Conservation (phyloP, 2,329 filamentous ascomycete genomes). For the Fusarium sp. region DNA sequence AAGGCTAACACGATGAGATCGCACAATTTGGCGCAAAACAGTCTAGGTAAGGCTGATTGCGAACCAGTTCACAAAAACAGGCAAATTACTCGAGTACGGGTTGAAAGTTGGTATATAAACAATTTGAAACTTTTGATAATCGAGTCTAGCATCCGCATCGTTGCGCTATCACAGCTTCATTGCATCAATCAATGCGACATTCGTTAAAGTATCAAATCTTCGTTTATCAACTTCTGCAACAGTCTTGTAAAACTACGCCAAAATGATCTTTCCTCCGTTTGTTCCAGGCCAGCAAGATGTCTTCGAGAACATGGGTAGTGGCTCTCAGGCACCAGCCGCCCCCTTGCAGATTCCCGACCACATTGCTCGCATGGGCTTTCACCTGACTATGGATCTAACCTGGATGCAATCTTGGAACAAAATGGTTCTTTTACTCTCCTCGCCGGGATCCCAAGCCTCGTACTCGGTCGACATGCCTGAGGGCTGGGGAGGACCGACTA, state of each 20-base stretch:
- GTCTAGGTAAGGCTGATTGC: too few relatives aligned
- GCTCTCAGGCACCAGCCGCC: neutral
- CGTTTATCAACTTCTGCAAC: too few relatives aligned
- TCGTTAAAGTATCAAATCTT: too few relatives aligned
- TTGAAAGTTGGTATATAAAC: too few relatives aligned
- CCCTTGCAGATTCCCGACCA: conserved; percentile 28
- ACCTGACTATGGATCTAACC: conserved; percentile 33
- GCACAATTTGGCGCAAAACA: too few relatives aligned
- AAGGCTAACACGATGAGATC: too few relatives aligned
- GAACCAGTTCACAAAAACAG: too few relatives aligned
- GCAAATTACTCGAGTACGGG: too few relatives aligned
- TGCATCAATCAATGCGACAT: too few relatives aligned
- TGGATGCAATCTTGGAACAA: conserved; percentile 31
- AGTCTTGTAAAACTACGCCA: neutral
- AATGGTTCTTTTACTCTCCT: conserved; percentile 23
- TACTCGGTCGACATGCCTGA: conserved; percentile 35
- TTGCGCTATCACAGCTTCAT: too few relatives aligned
- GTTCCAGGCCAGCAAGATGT: conserved; percentile 16
- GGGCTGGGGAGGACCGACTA: conserved; percentile 13
- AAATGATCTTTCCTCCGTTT: conserved; percentile 33
- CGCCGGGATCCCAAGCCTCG: neutral
- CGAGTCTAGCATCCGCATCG: too few relatives aligned
- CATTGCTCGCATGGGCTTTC: conserved; percentile 28
- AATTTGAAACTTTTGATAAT: too few relatives aligned
- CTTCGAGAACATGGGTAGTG: conserved; percentile 6